phyloP scores from a whole-genome alignment of 2,329 filamentous ascomycete species.

The Mollisia scopiformis region DNA sequence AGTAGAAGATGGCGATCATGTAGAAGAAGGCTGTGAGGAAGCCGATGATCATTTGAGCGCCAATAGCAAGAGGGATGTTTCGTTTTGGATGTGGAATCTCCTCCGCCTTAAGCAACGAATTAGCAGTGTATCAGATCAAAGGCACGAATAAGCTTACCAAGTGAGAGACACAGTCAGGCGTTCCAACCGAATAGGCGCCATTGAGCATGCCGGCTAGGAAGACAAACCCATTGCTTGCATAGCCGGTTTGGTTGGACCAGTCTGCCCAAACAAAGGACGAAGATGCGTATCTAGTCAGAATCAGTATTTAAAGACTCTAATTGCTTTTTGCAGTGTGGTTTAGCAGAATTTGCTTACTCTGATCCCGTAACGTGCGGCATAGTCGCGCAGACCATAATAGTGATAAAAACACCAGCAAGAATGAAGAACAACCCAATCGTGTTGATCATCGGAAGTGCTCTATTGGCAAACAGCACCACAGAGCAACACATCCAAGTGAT shows the following conservation, averaged over 20 bases:
- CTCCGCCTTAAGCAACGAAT: too few relatives aligned
- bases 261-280: constrained; percentile 48
- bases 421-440: constrained; percentile 57
- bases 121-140: too few relatives aligned
- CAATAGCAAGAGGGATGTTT: constrained; percentile 57
- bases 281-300: background rate
- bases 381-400: constrained; percentile 46
- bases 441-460: constrained; percentile 53
- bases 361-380: constrained; percentile 51
- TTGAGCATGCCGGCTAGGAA: constrained; percentile 56
- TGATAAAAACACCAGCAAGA: constrained; percentile 56
- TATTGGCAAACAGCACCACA: constrained; percentile 57
- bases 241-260: constrained; percentile 49
- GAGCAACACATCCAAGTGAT: constrained; percentile 49
- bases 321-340: background rate
- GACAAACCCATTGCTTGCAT: constrained; percentile 54
- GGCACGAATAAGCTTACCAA: too few relatives aligned
- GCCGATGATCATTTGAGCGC: constrained; percentile 51
- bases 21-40: constrained; percentile 57
- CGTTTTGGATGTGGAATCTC: constrained; percentile 58
- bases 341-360: constrained; percentile 37
- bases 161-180: constrained; percentile 67
- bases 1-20: constrained; percentile 58
- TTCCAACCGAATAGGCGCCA: constrained; percentile 69
- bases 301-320: background rate